These are phyloP conservation scores for Metarhizium anisopliae DNA, from an alignment of 2,329 filamentous ascomycete genomes.

Conservation along the genomic window DNA sequence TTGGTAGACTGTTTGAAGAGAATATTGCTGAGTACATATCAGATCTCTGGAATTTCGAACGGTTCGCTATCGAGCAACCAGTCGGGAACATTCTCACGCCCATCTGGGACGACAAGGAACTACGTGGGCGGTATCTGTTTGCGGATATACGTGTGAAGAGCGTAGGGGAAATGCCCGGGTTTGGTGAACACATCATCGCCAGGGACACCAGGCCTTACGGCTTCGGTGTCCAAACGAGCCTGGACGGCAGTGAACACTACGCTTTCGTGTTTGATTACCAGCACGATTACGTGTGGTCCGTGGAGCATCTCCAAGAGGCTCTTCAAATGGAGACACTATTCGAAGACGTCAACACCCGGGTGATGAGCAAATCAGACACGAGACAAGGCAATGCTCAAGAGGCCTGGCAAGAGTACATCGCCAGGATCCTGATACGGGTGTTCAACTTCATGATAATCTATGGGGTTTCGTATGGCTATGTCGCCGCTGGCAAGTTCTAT, in stretches of 20 bases:
- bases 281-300: background rate
- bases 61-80: background rate
- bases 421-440: constrained; percentile 12
- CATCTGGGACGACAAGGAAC: background rate
- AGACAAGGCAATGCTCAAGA: background rate
- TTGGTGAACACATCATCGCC: background rate
- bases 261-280: background rate
- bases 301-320: background rate
- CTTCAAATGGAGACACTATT: constrained; percentile 8
- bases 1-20: background rate
- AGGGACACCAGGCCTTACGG: background rate
- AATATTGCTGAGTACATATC: background rate
- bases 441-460: constrained; percentile 14
- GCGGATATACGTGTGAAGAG: background rate
- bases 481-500: constrained; percentile 15
- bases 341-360: constrained; percentile 5
- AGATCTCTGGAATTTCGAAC: background rate
- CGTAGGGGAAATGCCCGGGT: background rate
- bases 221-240: background rate
- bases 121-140: background rate
- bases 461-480: constrained; percentile 15
- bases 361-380: background rate
- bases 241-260: background rate
- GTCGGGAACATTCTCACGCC: background rate
- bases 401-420: constrained; percentile 6